Base-by-base conservation (phyloP, 1,284 basidiomycete genomes). In the Cryptococcus neoformans region DNA sequence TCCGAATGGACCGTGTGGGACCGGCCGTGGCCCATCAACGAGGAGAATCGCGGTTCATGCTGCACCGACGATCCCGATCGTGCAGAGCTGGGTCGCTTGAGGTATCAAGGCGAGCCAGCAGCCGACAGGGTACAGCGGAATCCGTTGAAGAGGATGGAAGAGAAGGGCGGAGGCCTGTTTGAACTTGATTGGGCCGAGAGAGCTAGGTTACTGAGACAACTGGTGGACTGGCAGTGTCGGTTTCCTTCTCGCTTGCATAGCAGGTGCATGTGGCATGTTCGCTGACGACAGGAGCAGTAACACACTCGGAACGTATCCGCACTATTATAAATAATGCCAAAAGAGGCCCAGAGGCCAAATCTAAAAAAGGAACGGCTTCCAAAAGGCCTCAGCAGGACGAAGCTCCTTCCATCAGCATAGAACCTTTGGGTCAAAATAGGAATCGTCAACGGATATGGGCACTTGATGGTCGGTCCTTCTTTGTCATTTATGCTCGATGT, bases 201-300 rank as follows among this genome's bases (percentile, higher is more conserved):
- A 16, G 67, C 62, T 7, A 63, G 62, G 40, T 54, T 78, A 36
- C 53, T 78, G 9, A 66, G 76, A 37, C 76, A 78, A 59, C 45
- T 78, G 47, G 75, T 77, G 16, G 76, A 78, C 62, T 78, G 76
- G 76, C 75, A 76, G 56, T 62, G 75, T 72, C 55, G 53, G 68
- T 70, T 35, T 34, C 8, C 35, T 39, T 16, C n/a, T 12, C 34
- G 34, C 48, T 39, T 17, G 35, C 34, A 6, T 46, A 17, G 21
- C 10, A 50, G 34, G 11, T 17, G 8, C 2, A 12, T 39, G n/a
- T 1, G 16, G 12, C 28, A 17, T 21, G 21, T 21, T 21, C 21
- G 21, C 21, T 21, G 21, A 21, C 21, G 21, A 21, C 21, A 21
- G 21, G 8, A 1, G 4, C 54, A 76, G 74, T 76, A 55, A 65